phyloP scores from a whole-genome alignment of 257 asterid species.

The Solanum sejunctum region DNA sequence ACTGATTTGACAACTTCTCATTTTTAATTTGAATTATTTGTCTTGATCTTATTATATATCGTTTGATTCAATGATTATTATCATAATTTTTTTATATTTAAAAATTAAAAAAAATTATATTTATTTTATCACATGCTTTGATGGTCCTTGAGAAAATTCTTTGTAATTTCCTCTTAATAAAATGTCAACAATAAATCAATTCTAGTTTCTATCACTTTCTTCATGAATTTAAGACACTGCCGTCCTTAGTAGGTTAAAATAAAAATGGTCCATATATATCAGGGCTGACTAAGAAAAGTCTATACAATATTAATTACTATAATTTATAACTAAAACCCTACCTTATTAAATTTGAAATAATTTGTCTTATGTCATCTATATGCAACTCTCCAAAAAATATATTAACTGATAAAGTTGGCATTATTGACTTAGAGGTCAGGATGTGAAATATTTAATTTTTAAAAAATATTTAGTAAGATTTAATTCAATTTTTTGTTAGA shows the following conservation, averaged over 20 bases:
- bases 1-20: no score
- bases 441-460: fast-evolving
- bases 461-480: no score
- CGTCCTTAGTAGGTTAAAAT: not conserved
- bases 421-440: not conserved
- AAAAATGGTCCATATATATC: not conserved
- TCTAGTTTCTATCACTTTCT: not conserved
- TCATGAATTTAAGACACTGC: not conserved
- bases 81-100: not conserved
- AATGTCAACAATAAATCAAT: not conserved
- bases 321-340: not conserved
- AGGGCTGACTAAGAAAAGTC: not conserved
- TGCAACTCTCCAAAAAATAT: not conserved
- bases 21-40: no score
- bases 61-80: not conserved
- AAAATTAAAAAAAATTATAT: not conserved
- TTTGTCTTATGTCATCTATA: not conserved
- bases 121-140: not conserved
- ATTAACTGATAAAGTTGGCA: not conserved
- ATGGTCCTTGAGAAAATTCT: not conserved
- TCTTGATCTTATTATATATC: not conserved
- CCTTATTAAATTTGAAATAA: not conserved
- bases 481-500: no score
- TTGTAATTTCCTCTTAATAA: not conserved
- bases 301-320: not conserved